Conservation (phyloP, 495 filamentous ascomycete genomes). For the Aspergillus wentii region DNA sequence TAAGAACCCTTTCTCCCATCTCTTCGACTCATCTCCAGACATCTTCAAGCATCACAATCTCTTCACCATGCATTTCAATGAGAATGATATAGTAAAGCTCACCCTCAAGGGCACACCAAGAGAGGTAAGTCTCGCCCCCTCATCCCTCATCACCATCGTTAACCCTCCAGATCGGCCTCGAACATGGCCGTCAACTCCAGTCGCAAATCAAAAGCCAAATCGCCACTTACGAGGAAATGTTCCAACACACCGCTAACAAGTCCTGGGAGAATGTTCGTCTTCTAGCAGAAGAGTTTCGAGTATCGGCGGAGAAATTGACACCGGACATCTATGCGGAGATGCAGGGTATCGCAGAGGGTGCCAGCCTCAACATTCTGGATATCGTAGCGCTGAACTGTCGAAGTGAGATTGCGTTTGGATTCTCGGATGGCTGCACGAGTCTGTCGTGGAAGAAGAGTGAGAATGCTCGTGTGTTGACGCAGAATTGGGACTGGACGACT, state of each 20-base stretch:
- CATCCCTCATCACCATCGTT: not conserved
- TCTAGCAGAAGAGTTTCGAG: constrained; percentile 40
- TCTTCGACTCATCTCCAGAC: no score
- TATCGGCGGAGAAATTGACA: constrained; percentile 29
- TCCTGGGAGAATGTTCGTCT: constrained; percentile 44
- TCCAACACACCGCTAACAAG: constrained; percentile 42
- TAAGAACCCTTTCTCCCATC: no score
- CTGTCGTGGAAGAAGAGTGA: constrained; percentile 45
- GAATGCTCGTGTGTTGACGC: constrained; percentile 43
- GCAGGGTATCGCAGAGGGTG: constrained; percentile 55
- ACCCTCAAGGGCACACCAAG: constrained; percentile 17
- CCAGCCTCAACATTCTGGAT: constrained; percentile 45
- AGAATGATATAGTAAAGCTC: constrained; percentile 15
- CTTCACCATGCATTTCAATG: constrained; percentile 3
- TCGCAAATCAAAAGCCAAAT: constrained; percentile 42
- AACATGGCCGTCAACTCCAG: constrained; percentile 47
- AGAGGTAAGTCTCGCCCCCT: constrained; percentile 17
- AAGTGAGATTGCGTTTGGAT: constrained; percentile 64
- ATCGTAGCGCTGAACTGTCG: constrained; percentile 64
- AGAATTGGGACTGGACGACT: constrained; percentile 65
- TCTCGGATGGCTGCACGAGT: constrained; percentile 61
- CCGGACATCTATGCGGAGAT: constrained; percentile 51
- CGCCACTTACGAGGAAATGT: constrained; percentile 47
- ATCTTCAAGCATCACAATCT: no score
- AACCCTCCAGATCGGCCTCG: constrained; percentile 42